Base-by-base conservation (phyloP, 2,329 filamentous ascomycete genomes). In the Pseudocercospora musae region DNA sequence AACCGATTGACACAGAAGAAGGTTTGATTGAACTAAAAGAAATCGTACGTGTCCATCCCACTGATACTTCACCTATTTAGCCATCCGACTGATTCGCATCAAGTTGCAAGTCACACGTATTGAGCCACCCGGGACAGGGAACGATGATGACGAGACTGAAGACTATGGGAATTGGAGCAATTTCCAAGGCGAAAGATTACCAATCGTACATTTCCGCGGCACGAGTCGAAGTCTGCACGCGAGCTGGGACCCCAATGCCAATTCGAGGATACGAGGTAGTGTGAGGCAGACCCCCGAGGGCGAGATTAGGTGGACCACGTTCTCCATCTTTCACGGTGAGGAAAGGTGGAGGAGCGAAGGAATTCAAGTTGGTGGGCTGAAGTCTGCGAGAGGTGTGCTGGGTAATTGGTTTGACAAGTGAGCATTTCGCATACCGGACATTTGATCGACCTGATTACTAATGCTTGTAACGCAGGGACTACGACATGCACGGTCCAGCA, bases 381-480 rank as follows among this genome's bases (percentile, higher is more conserved):
- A 79, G 54, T 88, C 87, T 5, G 85, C 83, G 6, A 81, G 89
- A 7, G 89, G 89, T 0, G 85, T 92, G 0, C 71, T 92, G 1
- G 90, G 90, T 0, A 88, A 86, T 57, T 94, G 90, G 90, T 93
- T 92, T 70, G 89, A 91, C 69, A 88, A 87, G 85, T 87, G 77
- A 64, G n/a, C n/a, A n/a, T n/a, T n/a, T n/a, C n/a, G n/a, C n/a
- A n/a, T n/a, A n/a, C n/a, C n/a, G n/a, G n/a, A n/a, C n/a, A 8
- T 29, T 7, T 9, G 8, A 9, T 6, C 7, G 8, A 6, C 1
- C 7, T 29, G 4, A 29, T 1, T 33, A 10, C 31, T 33, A 15
- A 33, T 9, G 27, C 27, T n/a, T n/a, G 27, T 8, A 7, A 29
- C 4, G 42, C 57, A 87, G 85, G 68, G 85, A 91, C 73, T 88